Evolutionary conservation across 495 filamentous ascomycete genomes (phyloP), one percentile per base, ranked within the genome.

Genomic region (Hypoxylon crocopeplum): DNA sequence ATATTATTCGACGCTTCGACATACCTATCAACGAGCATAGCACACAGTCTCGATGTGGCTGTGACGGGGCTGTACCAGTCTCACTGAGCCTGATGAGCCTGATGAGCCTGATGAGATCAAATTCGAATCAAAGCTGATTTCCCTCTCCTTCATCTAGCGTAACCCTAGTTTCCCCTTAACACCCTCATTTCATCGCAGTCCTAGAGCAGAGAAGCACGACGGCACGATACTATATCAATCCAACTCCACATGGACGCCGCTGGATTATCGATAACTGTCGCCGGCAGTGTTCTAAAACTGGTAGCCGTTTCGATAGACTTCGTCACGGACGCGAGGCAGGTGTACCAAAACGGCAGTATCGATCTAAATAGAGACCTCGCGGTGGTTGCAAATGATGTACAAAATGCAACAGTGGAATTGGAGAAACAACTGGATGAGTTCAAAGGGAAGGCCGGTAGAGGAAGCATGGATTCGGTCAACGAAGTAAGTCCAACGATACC

Each of bases 261-360:
- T 12, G 20, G 32, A 19, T 15, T 20, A n/a, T 45, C 36, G 13
- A 32, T 57, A 13, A 29, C 51, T 7, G 33, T 57, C 7, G 36
- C 37, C 10, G 51, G 49, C 36, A 49, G 41, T 25, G 37, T 50
- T 2, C 22, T 57, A 8, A 62, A 62, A 25, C 13, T 62, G 11
- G 52, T 56, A 22, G 29, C 48, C 29, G 48, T 62, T 30, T 56
- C 52, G 4, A 19, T 48, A 5, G 52, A 57, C 38, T 57, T 62
- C 13, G 38, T 62, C 7, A n/a, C 25, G 17, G 40, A 57, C 17
- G 41, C 17, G n/a, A 63, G 58, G 27, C 52, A 63, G 17, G 47
- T 63, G n/a, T 52, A 58, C 36, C 19, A 42, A 11, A 42, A 56
- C 2, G 59, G 53, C 7, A 22, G 27, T 11, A 63, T 40, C 2